Evolutionary conservation across 192 early-diverging fungal genomes (phyloP).

Genomic region (Ramicandelaber brevisporus): DNA sequence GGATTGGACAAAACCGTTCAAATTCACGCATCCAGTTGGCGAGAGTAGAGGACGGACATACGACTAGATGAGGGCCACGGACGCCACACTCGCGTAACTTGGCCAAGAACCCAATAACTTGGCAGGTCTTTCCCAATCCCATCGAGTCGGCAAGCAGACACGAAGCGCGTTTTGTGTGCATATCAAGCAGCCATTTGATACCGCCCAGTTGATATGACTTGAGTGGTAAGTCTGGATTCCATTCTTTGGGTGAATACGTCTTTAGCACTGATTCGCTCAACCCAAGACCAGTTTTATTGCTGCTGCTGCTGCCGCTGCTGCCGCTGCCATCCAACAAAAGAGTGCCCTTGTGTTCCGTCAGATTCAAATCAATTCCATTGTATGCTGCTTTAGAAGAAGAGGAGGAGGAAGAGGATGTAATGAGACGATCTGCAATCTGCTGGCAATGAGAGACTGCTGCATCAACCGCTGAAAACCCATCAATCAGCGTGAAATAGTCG

Average conservation of each 20-base stretch:
- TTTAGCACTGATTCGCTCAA: constrained; percentile 8
- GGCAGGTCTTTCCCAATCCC: constrained; percentile 84
- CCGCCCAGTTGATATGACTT: constrained; percentile 74
- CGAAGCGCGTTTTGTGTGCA: constrained; percentile 43
- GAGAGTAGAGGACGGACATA: constrained; percentile 73
- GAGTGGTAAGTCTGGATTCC: constrained; percentile 32
- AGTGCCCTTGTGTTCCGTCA: no score
- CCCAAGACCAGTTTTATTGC: constrained; percentile 16
- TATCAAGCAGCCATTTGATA: constrained; percentile 54
- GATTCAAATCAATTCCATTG: no score
- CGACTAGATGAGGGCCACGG: constrained; percentile 41
- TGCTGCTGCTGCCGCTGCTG: constrained; percentile 8
- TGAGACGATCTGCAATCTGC: constrained; percentile 10
- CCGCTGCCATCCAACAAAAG: constrained; percentile 7
- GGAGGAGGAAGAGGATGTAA: no score
- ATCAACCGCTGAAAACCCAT: constrained; percentile 18
- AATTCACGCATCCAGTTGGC: constrained; percentile 85
- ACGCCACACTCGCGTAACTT: constrained; percentile 20
- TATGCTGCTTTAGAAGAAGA: no score
- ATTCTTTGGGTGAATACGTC: constrained; percentile 22
- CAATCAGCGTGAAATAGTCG: constrained; percentile 13
- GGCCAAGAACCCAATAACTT: constrained; percentile 62
- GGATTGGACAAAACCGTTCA: constrained; percentile 25
- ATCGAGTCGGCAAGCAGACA: constrained; percentile 62
- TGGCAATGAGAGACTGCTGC: constrained; percentile 16